Base-by-base conservation (phyloP, 768 basidiomycete species). In the Pisolithus marmoratus region DNA sequence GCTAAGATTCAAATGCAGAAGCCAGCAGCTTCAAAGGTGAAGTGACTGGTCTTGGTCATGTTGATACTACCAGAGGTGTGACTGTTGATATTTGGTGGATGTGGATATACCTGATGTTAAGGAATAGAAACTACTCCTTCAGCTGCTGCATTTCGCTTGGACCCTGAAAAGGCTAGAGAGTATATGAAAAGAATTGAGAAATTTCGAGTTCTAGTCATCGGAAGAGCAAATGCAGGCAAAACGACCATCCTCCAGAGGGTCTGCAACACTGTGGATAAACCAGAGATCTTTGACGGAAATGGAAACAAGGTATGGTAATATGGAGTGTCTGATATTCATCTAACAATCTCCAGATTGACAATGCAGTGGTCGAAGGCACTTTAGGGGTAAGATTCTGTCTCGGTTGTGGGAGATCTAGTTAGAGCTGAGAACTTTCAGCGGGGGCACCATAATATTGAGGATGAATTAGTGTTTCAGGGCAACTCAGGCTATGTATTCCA, bases 171-270 rank as follows among this genome's bases (percentile, higher is more conserved):
- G 23, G 41, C 23, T n/a, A 42, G n/a, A 23, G 22, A 42, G 15
- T 24, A 42, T 22, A 22, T 42, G 12, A 4, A 2, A 22, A 11
- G 8, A 2, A 22, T 24, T 8, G 19, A 23, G 3, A 64, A 58
- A 31, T 74, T 74, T 45, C 67, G 73, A 4, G 64, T 74, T 23
- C 68, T 75, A 41, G 57, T 73, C 11, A 70, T 75, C 19, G 74
- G 74, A 5, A 63, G 68, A 48, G 67, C 69, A 4, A 73, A 73
- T 49, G 64, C 71, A 1, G 73, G 73, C 1, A 75, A 75, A 54
- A 74, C 72, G 0, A 74, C 74, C 0, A 60, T 75, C 24, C 60
- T 73, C 23, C 63, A 72, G 57, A 66, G 62, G 51, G 63, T 75
- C 6, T 73, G 72, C 54, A 63, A 67, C 50, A 64, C 69, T 7